Percentiles rank a stretch among this genome's conserved stretches.
Conservation (phyloP, 2,329 filamentous ascomycete species). For the Emmonsiellopsis sp. region DNA sequence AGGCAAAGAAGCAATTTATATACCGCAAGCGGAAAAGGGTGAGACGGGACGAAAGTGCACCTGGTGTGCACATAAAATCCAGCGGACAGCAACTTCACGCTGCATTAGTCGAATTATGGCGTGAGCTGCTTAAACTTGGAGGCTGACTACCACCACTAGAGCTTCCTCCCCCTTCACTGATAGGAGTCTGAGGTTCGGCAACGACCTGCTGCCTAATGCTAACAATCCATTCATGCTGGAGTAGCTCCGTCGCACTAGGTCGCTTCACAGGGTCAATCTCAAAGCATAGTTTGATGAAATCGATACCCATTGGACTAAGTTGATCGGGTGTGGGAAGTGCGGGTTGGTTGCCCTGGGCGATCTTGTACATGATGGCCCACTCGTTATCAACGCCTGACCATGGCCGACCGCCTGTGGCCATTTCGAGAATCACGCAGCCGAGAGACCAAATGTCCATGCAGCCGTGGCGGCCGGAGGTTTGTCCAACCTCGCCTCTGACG, state of each 20-base stretch:
- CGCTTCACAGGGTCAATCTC: constrained; percentile 69
- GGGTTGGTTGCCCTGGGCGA: constrained; percentile 90
- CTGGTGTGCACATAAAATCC: too few relatives aligned
- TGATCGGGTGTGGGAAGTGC: constrained; percentile 74
- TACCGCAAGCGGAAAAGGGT: too few relatives aligned
- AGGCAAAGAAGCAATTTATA: too few relatives aligned
- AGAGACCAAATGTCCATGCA: constrained; percentile 55
- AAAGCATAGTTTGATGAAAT: constrained; percentile 84
- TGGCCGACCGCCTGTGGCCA: constrained; percentile 87
- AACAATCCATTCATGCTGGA: constrained; percentile 85
- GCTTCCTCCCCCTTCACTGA: constrained; percentile 27
- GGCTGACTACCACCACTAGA: constrained; percentile 26
- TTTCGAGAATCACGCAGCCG: constrained; percentile 77
- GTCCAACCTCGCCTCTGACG: constrained; percentile 77
- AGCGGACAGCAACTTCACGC: not conserved
- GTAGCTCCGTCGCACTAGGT: constrained; percentile 72
- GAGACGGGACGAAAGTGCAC: too few relatives aligned
- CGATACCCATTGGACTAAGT: constrained; percentile 71
- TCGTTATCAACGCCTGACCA: constrained; percentile 97
- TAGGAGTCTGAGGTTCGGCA: constrained; percentile 31
- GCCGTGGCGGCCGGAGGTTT: constrained; percentile 65
- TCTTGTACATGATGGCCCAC: constrained; percentile 99
- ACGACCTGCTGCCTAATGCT: constrained; percentile 40
- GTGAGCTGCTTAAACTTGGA: constrained; percentile 7
- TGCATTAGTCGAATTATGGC: constrained; percentile 14